Evolutionary conservation across 192 early-diverging fungal genomes (phyloP), one percentile per base, ranked within the genome.

Genomic region (Backusella sp.): DNA sequence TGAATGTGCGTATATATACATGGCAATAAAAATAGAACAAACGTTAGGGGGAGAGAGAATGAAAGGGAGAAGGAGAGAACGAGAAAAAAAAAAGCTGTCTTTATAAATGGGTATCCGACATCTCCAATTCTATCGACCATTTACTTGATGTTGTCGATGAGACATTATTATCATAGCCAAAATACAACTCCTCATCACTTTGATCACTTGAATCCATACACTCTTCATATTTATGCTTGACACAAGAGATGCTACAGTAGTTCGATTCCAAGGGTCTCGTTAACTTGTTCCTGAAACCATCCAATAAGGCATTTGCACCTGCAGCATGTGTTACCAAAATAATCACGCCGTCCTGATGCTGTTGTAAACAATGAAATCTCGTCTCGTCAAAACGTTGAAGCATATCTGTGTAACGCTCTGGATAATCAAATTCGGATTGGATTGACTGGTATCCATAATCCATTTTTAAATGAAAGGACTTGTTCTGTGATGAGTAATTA

Each of bases 271-370:
- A 23, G 9, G 77, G 77, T 12, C 72, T 65, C 1, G 73, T 79
- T 3, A 74, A 21, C 36, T 21, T 68, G 30, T 79, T 79, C 44
- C 72, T 34, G 32, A 79, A 79, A 15, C 67, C 36, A 35, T 79
- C 82, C 66, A 83, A 30, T 19, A 83, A 46, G 23, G 82, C 82
- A 79, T 83, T 83, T 36, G 74, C 75, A 62, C 77, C 82, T 3
- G 71, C 66, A 35, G 72, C 82, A 66, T 83, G 82, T 0, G 82
- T 83, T 4, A 83, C 75, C 39, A 76, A 62, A 2, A 83, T 34
- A 19, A 79, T 28, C 7, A 83, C 75, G 66, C 73, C 46, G 4
- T 35, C 21, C 12, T 39, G n/a, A 9, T 39, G 35, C 39, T 44
- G 39, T 2, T 73, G 39, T 21, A 80, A n/a, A 46, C 75, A 73